Percentiles rank a stretch among this genome's conserved stretches.
Evolutionary conservation across 2,329 filamentous ascomycete genomes (phyloP).

Genomic region (Keithomyces neogunnii): DNA sequence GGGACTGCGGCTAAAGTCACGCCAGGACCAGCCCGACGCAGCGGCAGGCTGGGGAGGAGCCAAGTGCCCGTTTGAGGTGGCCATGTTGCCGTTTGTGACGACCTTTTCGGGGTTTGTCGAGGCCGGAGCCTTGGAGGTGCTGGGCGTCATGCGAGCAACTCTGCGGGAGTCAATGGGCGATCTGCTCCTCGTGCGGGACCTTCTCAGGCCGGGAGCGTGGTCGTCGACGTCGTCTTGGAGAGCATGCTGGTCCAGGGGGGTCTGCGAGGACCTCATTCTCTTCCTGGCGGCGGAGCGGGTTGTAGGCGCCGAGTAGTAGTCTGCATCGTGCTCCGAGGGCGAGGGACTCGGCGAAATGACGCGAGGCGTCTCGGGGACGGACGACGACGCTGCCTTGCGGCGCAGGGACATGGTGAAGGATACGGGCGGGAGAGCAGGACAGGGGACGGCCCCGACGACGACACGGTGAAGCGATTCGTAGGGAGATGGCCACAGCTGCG

Average conservation of each 20-base stretch:
- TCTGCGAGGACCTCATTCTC: conserved; percentile 42
- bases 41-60: conserved; percentile 49
- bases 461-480: conserved; percentile 39
- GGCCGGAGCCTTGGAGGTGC: conserved; percentile 30
- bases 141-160: conserved; percentile 43
- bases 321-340: conserved; percentile 24
- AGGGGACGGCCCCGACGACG: conserved; percentile 47
- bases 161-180: conserved; percentile 52
- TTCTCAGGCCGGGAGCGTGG: conserved; percentile 39
- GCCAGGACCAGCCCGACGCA: conserved; percentile 64
- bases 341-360: conserved; percentile 86
- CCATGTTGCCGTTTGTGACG: conserved; percentile 25
- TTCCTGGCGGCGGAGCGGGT: conserved; percentile 65
- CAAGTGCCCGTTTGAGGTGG: conserved; percentile 53
- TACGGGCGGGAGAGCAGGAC: conserved; percentile 53
- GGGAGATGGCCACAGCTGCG: conserved; percentile 36
- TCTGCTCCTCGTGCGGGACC: conserved; percentile 63
- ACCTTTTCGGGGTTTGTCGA: conserved; percentile 16
- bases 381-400: conserved; percentile 29
- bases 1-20: conserved; percentile 82
- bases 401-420: conserved; percentile 44
- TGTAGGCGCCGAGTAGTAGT: conserved; percentile 59
- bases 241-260: conserved; percentile 50
- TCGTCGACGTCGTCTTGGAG: conserved; percentile 41
- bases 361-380: conserved; percentile 69